Base-by-base conservation (phyloP, 1,284 basidiomycete genomes). In the Takashimella koratensis region DNA sequence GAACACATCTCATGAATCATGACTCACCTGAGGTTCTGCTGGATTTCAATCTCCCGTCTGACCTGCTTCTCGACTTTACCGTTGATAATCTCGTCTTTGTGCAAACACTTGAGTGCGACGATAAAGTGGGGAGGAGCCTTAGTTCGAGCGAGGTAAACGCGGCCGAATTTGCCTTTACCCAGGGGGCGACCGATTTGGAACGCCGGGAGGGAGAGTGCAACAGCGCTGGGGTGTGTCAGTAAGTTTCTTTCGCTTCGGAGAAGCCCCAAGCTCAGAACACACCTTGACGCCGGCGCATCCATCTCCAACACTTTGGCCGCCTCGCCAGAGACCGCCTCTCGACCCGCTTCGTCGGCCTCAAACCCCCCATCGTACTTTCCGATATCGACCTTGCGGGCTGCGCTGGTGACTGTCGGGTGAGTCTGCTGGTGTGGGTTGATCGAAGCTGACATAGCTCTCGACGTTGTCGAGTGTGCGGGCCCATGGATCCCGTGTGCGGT, bases 121-220 rank as follows among this genome's bases (percentile, higher is more conserved):
- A 98, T 96, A 79, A 93, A 98, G 58, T 85, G 84, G 0, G 90
- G 90, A 58, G 86, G 83, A 52, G 79, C 75, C 70, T 92, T 93
- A 3, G 96, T 98, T 48, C 95, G 86, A 41, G 96, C 93, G 85
- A 98, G 93, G 80, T 98, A 98, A 23, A 99, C 96, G 0, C 93
- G 88, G 0, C 96, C 96, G 66, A 98, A 99, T 78, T 98, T 98
- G 56, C 96, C 96, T 74, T 98, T 98, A 24, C 96, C 96, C 0
- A 99, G 83, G 2, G 93, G 92, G 8, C 92, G 84, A 12, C 96
- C 96, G 63, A 98, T 95, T 62, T 97, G 90, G 68, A 99, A 98
- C 52, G 86, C 82, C 57, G 84, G 82, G 8, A 98, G 79, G 80
- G 83, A 22, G 13, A 70, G 58, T 4, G 64, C 56, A 41, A 68